Conservation (phyloP, 2,329 filamentous ascomycete species). For the Penicillium sp. region DNA sequence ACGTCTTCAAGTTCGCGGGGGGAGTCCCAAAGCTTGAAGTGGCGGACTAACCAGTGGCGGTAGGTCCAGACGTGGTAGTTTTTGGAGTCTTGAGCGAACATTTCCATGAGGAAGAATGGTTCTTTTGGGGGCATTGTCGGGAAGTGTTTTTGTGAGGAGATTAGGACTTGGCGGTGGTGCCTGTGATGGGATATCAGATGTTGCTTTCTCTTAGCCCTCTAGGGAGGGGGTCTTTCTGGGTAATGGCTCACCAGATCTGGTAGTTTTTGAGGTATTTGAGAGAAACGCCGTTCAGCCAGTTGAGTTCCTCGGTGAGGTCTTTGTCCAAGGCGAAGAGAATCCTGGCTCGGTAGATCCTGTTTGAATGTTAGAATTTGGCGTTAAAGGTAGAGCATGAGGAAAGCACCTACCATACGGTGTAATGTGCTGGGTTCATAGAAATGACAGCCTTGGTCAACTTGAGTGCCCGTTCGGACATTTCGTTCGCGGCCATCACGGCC, state of each 20-base stretch:
- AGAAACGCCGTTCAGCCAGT: constrained; percentile 83
- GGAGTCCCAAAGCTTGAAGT: constrained; percentile 61
- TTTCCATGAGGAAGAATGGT: constrained; percentile 71
- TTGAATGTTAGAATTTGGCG: constrained; percentile 13
- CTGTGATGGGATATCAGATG: constrained; percentile 26
- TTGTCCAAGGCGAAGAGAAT: constrained; percentile 69
- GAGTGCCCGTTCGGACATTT: constrained; percentile 77
- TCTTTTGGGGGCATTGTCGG: constrained; percentile 66
- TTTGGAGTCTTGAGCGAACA: constrained; percentile 85
- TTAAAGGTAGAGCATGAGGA: neutral
- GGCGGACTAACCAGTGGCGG: constrained; percentile 73
- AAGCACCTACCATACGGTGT: constrained; percentile 79
- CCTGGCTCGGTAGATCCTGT: constrained; percentile 79
- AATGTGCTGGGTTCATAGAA: constrained; percentile 90
- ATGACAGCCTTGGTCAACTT: constrained; percentile 88
- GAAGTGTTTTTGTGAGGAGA: constrained; percentile 51
- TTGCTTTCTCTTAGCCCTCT: neutral
- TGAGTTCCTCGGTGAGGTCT: constrained; percentile 70
- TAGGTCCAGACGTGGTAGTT: constrained; percentile 99
- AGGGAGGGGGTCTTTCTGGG: neutral
- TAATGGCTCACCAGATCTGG: constrained; percentile 76
- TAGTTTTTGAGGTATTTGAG: constrained; percentile 93
- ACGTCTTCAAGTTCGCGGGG: constrained; percentile 67
- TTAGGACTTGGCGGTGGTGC: constrained; percentile 62
- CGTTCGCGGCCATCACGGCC: constrained; percentile 86